Conservation (phyloP, 2,329 filamentous ascomycete genomes). For the Ascochyta fabae region DNA sequence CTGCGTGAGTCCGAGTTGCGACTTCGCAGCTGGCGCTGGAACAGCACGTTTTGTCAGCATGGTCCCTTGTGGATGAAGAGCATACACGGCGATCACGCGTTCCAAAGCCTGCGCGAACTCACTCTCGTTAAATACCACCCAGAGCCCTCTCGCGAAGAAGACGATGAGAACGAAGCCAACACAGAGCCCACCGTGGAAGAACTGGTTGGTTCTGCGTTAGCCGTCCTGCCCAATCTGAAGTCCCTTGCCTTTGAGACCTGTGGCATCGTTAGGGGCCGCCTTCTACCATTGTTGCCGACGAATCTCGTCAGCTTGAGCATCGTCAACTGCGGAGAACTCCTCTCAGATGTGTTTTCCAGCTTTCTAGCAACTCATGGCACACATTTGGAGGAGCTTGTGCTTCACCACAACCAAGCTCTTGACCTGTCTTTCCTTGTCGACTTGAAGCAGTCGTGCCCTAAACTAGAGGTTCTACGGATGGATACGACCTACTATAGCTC, state of each 20-base stretch:
- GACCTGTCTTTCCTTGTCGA: slow-evolving; percentile 75
- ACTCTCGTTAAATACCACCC: slow-evolving; percentile 45
- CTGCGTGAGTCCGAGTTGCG: slow-evolving; percentile 59
- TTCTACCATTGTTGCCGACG: slow-evolving; percentile 73
- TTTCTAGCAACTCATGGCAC: slow-evolving; percentile 73
- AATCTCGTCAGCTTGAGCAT: slow-evolving; percentile 73
- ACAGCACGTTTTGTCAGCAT: slow-evolving; percentile 53
- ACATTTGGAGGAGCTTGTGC: slow-evolving; percentile 69
- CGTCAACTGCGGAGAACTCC: slow-evolving; percentile 79
- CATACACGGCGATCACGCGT: slow-evolving; percentile 55
- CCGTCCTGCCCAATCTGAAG: slow-evolving; percentile 67
- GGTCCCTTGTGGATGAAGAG: slow-evolving; percentile 45
- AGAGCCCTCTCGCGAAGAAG: slow-evolving; percentile 20
- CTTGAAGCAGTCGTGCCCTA: slow-evolving; percentile 72
- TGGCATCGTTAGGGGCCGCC: slow-evolving; percentile 69
- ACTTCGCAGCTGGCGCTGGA: slow-evolving; percentile 64
- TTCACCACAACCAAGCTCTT: slow-evolving; percentile 81
- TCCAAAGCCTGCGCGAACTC: slow-evolving; percentile 46
- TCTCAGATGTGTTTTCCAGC: slow-evolving; percentile 66
- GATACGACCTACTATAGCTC: slow-evolving; percentile 80
- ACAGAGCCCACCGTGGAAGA: slow-evolving; percentile 49
- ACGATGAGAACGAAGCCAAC: slow-evolving; percentile 21
- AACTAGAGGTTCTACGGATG: slow-evolving; percentile 73
- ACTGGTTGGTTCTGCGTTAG: slow-evolving; percentile 56
- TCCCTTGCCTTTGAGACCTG: slow-evolving; percentile 78